These are phyloP conservation scores for Diaporthe nobilis DNA, from an alignment of 2,329 filamentous ascomycete genomes.

Conservation along the genomic window DNA sequence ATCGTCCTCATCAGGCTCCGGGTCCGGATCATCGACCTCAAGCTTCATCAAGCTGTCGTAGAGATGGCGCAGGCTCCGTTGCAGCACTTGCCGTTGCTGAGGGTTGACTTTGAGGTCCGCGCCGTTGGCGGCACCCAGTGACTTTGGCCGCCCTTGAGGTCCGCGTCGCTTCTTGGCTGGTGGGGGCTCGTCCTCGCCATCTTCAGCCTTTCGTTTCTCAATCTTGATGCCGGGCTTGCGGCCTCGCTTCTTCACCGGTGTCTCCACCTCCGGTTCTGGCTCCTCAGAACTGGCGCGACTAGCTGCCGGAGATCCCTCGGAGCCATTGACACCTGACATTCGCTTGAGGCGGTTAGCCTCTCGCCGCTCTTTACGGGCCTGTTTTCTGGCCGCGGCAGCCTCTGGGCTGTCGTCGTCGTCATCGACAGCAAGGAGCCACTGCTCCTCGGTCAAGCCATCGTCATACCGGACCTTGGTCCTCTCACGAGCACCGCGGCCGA, in stretches of 20 bases:
- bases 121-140: slow-evolving; percentile 56
- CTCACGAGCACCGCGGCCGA: slow-evolving; percentile 93
- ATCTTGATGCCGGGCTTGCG: slow-evolving; percentile 81
- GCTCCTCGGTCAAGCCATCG: slow-evolving; percentile 97
- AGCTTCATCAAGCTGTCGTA: slow-evolving; percentile 87
- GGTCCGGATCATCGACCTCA: slow-evolving; percentile 80
- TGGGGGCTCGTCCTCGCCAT: slow-evolving; percentile 82
- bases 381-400: slow-evolving; percentile 90
- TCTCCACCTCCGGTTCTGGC: slow-evolving; percentile 56
- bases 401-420: slow-evolving; percentile 96
- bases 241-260: slow-evolving; percentile 84
- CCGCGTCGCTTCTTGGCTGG: slow-evolving; percentile 81
- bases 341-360: slow-evolving; percentile 81
- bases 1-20: slow-evolving; percentile 60
- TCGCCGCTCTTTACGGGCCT: slow-evolving; percentile 85
- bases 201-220: slow-evolving; percentile 91
- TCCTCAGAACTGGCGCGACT: slow-evolving; percentile 90
- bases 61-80: slow-evolving; percentile 82
- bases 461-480: slow-evolving; percentile 96
- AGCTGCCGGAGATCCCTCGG: slow-evolving; percentile 81
- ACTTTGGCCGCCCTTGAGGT: slow-evolving; percentile 78
- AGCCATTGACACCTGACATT: slow-evolving; percentile 48
- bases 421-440: slow-evolving; percentile 98
- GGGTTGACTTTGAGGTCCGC: slow-evolving; percentile 72
- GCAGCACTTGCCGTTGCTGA: slow-evolving; percentile 82